Percentiles rank a stretch among this genome's conserved stretches.
phyloP scores from a whole-genome alignment of 805 yeast species.

The Torulaspora gathmanii region DNA sequence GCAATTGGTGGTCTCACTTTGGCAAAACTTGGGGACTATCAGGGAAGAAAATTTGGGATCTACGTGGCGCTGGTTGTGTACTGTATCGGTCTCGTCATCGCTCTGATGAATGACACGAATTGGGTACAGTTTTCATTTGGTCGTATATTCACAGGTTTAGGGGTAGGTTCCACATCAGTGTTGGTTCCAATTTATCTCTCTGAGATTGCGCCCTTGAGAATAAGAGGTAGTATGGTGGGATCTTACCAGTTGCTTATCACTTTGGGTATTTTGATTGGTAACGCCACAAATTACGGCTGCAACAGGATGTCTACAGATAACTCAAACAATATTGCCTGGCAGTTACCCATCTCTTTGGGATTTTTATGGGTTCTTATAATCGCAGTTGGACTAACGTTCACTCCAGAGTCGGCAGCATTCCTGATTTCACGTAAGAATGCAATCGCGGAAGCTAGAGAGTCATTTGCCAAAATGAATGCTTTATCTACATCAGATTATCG shows the following conservation, averaged over 20 bases:
- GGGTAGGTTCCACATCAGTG: conserved; percentile 71
- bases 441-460: conserved; percentile 49
- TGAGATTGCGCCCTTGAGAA: conserved; percentile 59
- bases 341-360: conserved; percentile 59
- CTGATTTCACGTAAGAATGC: conserved; percentile 45
- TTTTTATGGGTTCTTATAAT: conserved; percentile 43
- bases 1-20: conserved; percentile 62
- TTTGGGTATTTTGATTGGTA: conserved; percentile 62
- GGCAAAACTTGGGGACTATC: conserved; percentile 53
- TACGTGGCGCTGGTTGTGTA: conserved; percentile 51
- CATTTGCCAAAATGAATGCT: conserved; percentile 53
- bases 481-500: conserved; percentile 43
- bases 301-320: conserved; percentile 13
- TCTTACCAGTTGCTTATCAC: conserved; percentile 62
- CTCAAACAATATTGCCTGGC: conserved; percentile 51
- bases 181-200: conserved; percentile 66
- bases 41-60: conserved; percentile 59
- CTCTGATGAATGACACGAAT: conserved; percentile 45
- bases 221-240: conserved; percentile 65
- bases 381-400: conserved; percentile 53
- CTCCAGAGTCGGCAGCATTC: conserved; percentile 68
- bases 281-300: conserved; percentile 57
- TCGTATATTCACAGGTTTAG: conserved; percentile 63
- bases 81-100: conserved; percentile 55
- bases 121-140: conserved; percentile 68